phyloP scores from a whole-genome alignment of 345 rosid species.

The Pugionium cornutum region DNA sequence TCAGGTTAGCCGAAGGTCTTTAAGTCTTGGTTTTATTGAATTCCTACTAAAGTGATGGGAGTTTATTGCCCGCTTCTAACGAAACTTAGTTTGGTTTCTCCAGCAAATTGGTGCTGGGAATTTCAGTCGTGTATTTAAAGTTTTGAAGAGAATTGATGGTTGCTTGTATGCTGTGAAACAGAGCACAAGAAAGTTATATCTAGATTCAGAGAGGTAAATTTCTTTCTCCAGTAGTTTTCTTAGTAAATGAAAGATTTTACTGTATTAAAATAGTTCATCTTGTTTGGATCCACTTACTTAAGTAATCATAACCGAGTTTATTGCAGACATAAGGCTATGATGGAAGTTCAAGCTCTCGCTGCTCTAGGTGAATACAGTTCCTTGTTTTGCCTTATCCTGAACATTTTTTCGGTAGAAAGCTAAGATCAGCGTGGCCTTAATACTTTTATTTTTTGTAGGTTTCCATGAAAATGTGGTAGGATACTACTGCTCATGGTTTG shows the following conservation, averaged over 20 bases:
- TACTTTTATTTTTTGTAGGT: constrained; percentile 50
- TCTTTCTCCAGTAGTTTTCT: constrained; percentile 9
- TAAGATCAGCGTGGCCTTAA: constrained; percentile 9
- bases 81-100: constrained; percentile 26
- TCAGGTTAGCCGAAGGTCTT: constrained; percentile 49
- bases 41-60: neutral
- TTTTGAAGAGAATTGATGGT: constrained; percentile 92
- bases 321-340: constrained; percentile 87
- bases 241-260: neutral
- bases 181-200: constrained; percentile 65
- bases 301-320: constrained; percentile 4
- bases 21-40: neutral
- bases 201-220: constrained; percentile 73
- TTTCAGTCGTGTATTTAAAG: constrained; percentile 89
- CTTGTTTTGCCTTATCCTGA: neutral
- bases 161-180: constrained; percentile 91
- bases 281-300: neutral
- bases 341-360: constrained; percentile 99
- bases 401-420: neutral
- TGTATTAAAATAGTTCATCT: neutral
- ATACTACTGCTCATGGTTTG: constrained; percentile 94
- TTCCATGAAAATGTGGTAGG: constrained; percentile 80
- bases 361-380: constrained; percentile 67
- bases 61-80: constrained; percentile 10
- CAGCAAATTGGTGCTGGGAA: constrained; percentile 91